Conservation (phyloP, 148 eudicot species). For the Fagopyrum esculentum region DNA sequence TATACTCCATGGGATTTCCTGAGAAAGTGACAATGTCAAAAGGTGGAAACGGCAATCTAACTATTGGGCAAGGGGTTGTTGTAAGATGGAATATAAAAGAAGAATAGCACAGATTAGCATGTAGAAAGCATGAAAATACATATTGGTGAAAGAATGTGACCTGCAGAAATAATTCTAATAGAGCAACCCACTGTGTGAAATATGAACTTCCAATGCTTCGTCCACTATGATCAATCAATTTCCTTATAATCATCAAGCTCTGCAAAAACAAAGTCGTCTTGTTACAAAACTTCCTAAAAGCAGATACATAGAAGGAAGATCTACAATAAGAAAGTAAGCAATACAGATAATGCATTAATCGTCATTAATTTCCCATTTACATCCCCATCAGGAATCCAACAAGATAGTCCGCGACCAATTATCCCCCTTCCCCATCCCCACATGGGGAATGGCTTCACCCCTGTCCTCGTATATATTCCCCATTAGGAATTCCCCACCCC, state of each 20-base stretch:
- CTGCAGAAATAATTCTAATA: conserved; percentile 70
- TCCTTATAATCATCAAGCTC: conserved; percentile 58
- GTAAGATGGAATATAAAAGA: background rate
- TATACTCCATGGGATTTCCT: too few relatives aligned
- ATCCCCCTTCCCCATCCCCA: too few relatives aligned
- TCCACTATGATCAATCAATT: conserved; percentile 49
- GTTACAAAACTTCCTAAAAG: background rate
- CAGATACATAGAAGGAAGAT: background rate
- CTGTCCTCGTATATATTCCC: too few relatives aligned
- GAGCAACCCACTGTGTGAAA: conserved; percentile 69
- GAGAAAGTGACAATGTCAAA: too few relatives aligned
- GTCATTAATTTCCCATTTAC: background rate
- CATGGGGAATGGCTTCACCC: too few relatives aligned
- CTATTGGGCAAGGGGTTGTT: too few relatives aligned
- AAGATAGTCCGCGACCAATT: too few relatives aligned
- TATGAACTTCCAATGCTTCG: conserved; percentile 54
- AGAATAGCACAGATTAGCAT: background rate
- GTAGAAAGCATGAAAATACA: background rate
- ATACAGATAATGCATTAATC: background rate
- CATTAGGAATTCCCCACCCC: too few relatives aligned
- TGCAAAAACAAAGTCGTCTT: conserved; percentile 27
- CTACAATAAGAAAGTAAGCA: background rate
- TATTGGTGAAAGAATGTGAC: conserved; percentile 29
- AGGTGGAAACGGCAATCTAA: too few relatives aligned
- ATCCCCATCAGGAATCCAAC: too few relatives aligned